These are phyloP conservation scores for Cyclotella cryptica DNA, from an alignment of 108 stramenopile species.

Conservation along the genomic window DNA sequence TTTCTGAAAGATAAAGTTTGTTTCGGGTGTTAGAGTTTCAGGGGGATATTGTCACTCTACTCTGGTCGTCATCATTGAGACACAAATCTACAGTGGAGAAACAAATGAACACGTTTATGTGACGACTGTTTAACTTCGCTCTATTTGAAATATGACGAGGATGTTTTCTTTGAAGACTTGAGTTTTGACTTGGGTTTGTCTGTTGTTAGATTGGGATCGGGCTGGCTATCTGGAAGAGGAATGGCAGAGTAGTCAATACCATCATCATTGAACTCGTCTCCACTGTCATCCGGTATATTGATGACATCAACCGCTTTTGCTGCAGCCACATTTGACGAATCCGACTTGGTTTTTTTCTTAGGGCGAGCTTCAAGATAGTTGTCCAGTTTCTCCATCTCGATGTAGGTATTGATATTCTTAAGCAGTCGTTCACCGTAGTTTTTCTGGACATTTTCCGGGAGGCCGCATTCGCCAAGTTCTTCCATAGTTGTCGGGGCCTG, in stretches of 20 bases:
- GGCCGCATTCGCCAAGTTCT: constrained; percentile 69
- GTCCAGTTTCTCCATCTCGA: constrained; percentile 66
- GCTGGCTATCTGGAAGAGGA: background rate
- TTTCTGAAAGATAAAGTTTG: too few relatives aligned
- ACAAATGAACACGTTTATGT: background rate
- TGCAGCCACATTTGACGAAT: constrained; percentile 3
- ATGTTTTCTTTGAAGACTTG: constrained; percentile 8
- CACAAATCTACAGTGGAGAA: too few relatives aligned
- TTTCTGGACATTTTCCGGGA: constrained; percentile 77
- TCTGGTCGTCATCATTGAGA: too few relatives aligned
- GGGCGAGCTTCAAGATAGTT: constrained; percentile 48
- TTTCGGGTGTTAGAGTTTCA: too few relatives aligned
- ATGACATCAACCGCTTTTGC: constrained; percentile 21
- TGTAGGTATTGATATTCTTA: constrained; percentile 64
- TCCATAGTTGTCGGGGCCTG: constrained; percentile 74
- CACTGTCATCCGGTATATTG: constrained; percentile 38
- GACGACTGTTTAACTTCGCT: background rate
- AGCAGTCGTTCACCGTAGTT: constrained; percentile 86
- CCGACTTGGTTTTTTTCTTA: constrained; percentile 40
- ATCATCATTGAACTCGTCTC: constrained; percentile 45
- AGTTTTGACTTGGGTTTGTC: constrained; percentile 6
- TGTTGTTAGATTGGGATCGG: background rate
- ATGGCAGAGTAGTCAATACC: constrained; percentile 43
- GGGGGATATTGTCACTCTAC: too few relatives aligned
- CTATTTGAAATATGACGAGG: constrained; percentile 15